A percentile compares a stretch with the other conserved stretches of the same genome.
Conservation (phyloP, 2,329 filamentous ascomycete genomes). For the Sphaerulina musiva region DNA sequence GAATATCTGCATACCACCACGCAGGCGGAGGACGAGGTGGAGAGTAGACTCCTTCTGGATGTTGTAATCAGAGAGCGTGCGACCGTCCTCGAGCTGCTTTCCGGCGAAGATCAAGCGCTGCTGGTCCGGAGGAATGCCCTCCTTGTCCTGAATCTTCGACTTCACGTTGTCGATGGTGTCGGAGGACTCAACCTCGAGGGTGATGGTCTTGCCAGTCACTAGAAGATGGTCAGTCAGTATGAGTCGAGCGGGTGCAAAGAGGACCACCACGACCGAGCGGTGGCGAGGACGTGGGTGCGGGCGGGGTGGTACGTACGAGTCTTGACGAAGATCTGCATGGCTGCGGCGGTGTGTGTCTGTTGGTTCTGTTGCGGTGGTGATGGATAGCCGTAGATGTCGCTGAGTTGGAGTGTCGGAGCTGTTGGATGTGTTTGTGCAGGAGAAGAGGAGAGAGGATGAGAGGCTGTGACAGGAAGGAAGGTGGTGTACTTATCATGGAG, state of each 20-base stretch:
- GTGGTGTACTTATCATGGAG: neutral
- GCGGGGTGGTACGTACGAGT: conserved; percentile 60
- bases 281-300: conserved; percentile 18
- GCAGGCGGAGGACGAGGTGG: too few species aligned
- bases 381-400: conserved; percentile 10
- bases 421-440: conserved; percentile 3
- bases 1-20: too few species aligned
- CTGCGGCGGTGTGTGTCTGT: conserved; percentile 29
- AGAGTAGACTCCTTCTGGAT: too few species aligned
- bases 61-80: too few species aligned
- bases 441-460: conserved; percentile 6
- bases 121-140: too few species aligned
- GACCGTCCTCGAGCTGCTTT: too few species aligned
- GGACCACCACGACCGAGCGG: neutral
- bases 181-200: too few species aligned
- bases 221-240: conserved; percentile 32
- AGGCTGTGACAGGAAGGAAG: neutral
- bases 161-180: too few species aligned
- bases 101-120: too few species aligned
- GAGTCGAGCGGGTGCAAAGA: neutral
- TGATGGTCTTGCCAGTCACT: conserved; percentile 57
- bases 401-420: conserved; percentile 2
- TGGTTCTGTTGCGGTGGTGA: conserved; percentile 14
- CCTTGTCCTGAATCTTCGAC: too few species aligned
- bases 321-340: conserved; percentile 97